phyloP scores from a whole-genome alignment of 1,139 yeast genomes.

The Arxiozyma heterogenica region DNA sequence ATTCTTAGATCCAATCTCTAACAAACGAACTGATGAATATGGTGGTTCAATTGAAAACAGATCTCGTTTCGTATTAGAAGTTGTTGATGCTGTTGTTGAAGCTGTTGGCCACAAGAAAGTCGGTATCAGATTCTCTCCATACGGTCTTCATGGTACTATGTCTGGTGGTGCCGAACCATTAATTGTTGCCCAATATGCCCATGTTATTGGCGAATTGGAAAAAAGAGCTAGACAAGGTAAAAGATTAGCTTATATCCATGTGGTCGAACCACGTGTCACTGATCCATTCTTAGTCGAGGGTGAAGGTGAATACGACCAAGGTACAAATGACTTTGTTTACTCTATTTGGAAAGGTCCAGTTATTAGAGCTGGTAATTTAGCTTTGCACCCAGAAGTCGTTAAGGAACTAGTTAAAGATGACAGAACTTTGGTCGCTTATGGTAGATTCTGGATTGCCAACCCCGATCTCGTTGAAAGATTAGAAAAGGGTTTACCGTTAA shows the following conservation, averaged over 20 bases:
- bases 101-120: constrained; percentile 46
- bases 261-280: constrained; percentile 41
- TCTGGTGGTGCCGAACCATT: constrained; percentile 32
- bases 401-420: constrained; percentile 28
- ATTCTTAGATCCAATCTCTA: too few species aligned
- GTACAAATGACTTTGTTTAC: constrained; percentile 34
- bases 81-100: constrained; percentile 43
- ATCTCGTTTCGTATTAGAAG: constrained; percentile 44
- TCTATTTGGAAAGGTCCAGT: constrained; percentile 42
- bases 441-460: constrained; percentile 42
- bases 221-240: constrained; percentile 33
- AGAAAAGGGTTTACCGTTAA: constrained; percentile 37
- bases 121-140: constrained; percentile 36
- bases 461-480: constrained; percentile 45
- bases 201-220: constrained; percentile 33
- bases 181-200: constrained; percentile 32
- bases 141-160: constrained; percentile 14
- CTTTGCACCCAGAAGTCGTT: constrained; percentile 20
- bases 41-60: constrained; percentile 50
- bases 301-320: constrained; percentile 21
- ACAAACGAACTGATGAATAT: too few species aligned
- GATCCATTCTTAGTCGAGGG: constrained; percentile 25
- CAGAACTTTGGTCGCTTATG: constrained; percentile 38
- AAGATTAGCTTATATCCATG: constrained; percentile 42
- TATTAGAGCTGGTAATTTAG: constrained; percentile 41